Conservation (phyloP, 2,329 filamentous ascomycete species). For the Elsinoe australis region DNA sequence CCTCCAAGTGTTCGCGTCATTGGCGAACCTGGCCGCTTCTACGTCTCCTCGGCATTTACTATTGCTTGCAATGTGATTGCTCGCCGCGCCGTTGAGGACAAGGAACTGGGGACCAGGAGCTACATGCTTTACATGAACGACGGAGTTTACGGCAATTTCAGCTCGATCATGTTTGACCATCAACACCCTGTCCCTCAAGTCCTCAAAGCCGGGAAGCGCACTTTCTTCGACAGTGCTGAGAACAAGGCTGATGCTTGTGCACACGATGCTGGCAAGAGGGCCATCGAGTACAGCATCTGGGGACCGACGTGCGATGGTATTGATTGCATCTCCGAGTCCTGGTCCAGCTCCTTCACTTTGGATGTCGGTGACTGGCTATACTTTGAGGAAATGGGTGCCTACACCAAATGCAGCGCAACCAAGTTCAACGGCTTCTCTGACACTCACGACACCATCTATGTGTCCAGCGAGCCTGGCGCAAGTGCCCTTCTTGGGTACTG, state of each 20-base stretch:
- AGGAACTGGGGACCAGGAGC: slow-evolving; percentile 55
- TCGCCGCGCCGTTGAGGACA: slow-evolving; percentile 75
- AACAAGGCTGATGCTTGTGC: slow-evolving; percentile 40
- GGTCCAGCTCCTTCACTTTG: slow-evolving; percentile 65
- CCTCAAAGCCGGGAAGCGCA: slow-evolving; percentile 54
- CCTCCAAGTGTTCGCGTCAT: slow-evolving; percentile 78
- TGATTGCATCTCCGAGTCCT: slow-evolving; percentile 81
- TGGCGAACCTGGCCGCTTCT: slow-evolving; percentile 93
- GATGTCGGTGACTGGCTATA: slow-evolving; percentile 97
- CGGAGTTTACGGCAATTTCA: slow-evolving; percentile 96
- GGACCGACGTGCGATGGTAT: slow-evolving; percentile 97
- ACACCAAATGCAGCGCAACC: slow-evolving; percentile 96
- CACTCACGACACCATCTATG: slow-evolving; percentile 84
- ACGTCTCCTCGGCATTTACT: slow-evolving; percentile 87
- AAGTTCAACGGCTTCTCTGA: slow-evolving; percentile 97
- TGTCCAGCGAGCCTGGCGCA: slow-evolving; percentile 87
- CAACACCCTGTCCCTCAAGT: slow-evolving; percentile 83
- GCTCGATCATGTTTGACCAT: slow-evolving; percentile 98
- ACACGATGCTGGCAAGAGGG: slow-evolving; percentile 24
- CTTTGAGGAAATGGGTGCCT: slow-evolving; percentile 98
- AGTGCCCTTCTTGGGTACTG: slow-evolving; percentile 55
- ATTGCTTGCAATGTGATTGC: slow-evolving; percentile 94
- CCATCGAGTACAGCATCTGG: slow-evolving; percentile 90
- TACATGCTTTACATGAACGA: slow-evolving; percentile 99
- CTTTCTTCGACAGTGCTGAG: slow-evolving; percentile 38